Conservation (phyloP, 257 asterid species). For the Nicotiana attenuata region DNA sequence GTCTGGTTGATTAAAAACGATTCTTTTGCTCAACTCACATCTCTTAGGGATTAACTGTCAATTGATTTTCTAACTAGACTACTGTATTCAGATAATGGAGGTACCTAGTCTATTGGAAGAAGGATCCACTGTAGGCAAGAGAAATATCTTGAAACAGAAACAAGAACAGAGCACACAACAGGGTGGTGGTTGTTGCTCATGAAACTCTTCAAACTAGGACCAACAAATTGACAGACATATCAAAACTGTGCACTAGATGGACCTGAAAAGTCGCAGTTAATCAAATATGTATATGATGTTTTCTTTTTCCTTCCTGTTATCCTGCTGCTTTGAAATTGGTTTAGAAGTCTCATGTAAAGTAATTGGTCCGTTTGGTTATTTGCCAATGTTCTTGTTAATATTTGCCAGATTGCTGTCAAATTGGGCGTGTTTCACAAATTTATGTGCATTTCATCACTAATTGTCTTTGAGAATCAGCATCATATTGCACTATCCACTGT, state of each 20-base stretch:
- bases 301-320: background rate
- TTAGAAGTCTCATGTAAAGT: slow-evolving; percentile 2
- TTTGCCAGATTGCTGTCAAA: background rate
- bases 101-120: slow-evolving; percentile 85
- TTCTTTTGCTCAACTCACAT: background rate
- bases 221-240: background rate
- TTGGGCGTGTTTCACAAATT: background rate
- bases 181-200: slow-evolving; percentile 60
- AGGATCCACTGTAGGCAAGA: slow-evolving; percentile 64
- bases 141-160: slow-evolving; percentile 72
- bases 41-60: background rate
- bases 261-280: background rate
- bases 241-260: background rate
- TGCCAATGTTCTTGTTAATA: slow-evolving; percentile 1
- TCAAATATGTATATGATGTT: slow-evolving; percentile 5
- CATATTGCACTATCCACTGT: background rate
- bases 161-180: slow-evolving; percentile 57
- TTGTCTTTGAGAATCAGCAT: background rate
- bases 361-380: background rate
- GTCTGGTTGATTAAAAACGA: background rate
- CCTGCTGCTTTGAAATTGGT: background rate
- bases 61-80: background rate
- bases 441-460: background rate
- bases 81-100: slow-evolving; percentile 69
- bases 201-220: slow-evolving; percentile 16